Base-by-base conservation (phyloP, 202 grass and related monocot genomes). In the Panicum virgatum region DNA sequence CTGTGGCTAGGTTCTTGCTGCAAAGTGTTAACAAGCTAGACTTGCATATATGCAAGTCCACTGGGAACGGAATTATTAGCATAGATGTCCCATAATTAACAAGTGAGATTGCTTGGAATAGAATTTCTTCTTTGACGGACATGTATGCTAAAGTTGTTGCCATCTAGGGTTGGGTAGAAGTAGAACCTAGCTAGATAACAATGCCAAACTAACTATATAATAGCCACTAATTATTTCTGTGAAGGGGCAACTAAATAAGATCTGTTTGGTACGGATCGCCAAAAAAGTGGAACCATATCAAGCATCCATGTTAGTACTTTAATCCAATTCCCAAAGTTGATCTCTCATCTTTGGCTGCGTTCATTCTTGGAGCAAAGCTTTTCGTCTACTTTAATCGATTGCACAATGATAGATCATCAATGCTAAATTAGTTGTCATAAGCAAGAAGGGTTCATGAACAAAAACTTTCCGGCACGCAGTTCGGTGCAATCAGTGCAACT, bases 221-320 rank as follows among this genome's bases (percentile, higher is more conserved):
- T 62, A 44, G 39, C 39, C 52, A 43, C 52, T 75, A 65, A 73
- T 60, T 58, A 72, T 69, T 66, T 78, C 66, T 78, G 79, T 86
- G 80, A 54, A 59, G 80, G 60, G 75, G 53, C 92, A 89, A 89
- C 74, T 73, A 72, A 89, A 68, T 73, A 72, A 44, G 73, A 79
- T 84, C 66, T 81, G 71, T 84, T 82, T 61, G 73, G 87, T 73
- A 94, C 83, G 86, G 85, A 75, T 89, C 38, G 18, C 70, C 78
- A 83, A 77, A 68, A 87, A 94, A 84, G 79, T 62, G 68, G 80
- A 85, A 73, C 81, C 82, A 83, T 90, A 88, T 84, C 91, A 84
- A 83, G 58, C 78, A 91, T 75, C 66, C 74, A 23, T 76, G 79
- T 74, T 57, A 26, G 43, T 72, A 85, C 78, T 89, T 77, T 60